phyloP scores from a whole-genome alignment of 768 basidiomycete species.

The Boletales sp. region DNA sequence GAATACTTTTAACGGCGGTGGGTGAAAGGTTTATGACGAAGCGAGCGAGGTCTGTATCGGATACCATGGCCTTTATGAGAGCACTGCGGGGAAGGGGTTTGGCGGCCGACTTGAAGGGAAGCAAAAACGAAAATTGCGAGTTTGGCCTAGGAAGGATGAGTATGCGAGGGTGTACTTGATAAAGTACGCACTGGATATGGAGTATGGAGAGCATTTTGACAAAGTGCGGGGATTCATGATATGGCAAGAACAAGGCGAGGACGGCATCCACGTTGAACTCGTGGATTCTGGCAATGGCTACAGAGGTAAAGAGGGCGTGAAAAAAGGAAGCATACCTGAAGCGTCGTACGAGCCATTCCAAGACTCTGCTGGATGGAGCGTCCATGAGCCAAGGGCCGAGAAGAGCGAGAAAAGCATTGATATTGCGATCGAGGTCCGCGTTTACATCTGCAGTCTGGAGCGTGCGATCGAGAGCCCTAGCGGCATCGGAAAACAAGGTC shows the following conservation, averaged over 20 bases:
- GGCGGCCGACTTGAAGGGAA: slow-evolving; percentile 73
- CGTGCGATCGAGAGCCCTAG: slow-evolving; percentile 75
- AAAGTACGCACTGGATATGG: slow-evolving; percentile 56
- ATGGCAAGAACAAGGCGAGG: slow-evolving; percentile 84
- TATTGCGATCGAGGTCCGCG: slow-evolving; percentile 54
- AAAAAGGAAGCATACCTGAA: slow-evolving; percentile 62
- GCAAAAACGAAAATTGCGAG: slow-evolving; percentile 64
- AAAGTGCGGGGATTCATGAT: slow-evolving; percentile 93
- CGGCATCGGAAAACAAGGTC: slow-evolving; percentile 74
- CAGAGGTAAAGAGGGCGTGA: not conserved
- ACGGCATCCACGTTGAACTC: slow-evolving; percentile 87
- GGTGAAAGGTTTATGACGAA: slow-evolving; percentile 69
- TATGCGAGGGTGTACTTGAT: not conserved
- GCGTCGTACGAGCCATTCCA: slow-evolving; percentile 93
- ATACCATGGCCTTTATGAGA: slow-evolving; percentile 75
- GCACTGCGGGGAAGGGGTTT: slow-evolving; percentile 69
- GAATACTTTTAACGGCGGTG: slow-evolving; percentile 43
- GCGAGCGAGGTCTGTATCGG: slow-evolving; percentile 66
- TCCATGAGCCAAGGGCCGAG: slow-evolving; percentile 84
- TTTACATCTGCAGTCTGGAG: slow-evolving; percentile 62
- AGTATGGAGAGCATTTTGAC: slow-evolving; percentile 89
- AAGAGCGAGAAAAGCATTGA: slow-evolving; percentile 61
- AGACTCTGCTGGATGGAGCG: slow-evolving; percentile 70
- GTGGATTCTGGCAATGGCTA: slow-evolving; percentile 57
- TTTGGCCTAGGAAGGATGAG: slow-evolving; percentile 42